phyloP scores from a whole-genome alignment of 2,329 filamentous ascomycete species.

The Fusarium mundagurra region DNA sequence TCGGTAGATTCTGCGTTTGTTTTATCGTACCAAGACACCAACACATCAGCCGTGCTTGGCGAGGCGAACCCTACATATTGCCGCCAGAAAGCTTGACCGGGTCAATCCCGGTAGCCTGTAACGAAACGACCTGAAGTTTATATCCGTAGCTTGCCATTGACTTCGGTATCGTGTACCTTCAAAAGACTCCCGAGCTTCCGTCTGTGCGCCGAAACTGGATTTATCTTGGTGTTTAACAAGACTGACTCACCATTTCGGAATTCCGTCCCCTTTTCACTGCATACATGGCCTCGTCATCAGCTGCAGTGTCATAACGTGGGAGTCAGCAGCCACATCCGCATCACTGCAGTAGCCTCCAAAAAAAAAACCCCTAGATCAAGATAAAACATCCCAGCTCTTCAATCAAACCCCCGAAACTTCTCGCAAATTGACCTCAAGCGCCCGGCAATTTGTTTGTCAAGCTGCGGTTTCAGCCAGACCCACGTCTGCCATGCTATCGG shows the following conservation, averaged over 20 bases:
- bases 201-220: rapidly evolving
- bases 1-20: rapidly evolving
- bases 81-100: background rate
- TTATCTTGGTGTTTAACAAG: too few relatives aligned
- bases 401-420: background rate
- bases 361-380: too few relatives aligned
- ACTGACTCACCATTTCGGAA: rapidly evolving
- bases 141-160: background rate
- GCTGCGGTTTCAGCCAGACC: background rate
- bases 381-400: background rate
- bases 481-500: background rate
- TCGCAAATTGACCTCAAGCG: background rate
- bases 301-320: rapidly evolving
- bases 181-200: rapidly evolving
- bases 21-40: background rate
- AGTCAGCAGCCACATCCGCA: background rate
- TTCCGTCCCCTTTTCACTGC: rapidly evolving
- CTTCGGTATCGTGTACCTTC: too few relatives aligned
- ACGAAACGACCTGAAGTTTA: background rate
- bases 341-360: too few relatives aligned
- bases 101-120: rapidly evolving
- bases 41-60: background rate
- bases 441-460: background rate
- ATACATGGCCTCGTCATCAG: rapidly evolving
- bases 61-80: background rate